phyloP scores from a whole-genome alignment of 345 rosid species.

The Arabis alpina region DNA sequence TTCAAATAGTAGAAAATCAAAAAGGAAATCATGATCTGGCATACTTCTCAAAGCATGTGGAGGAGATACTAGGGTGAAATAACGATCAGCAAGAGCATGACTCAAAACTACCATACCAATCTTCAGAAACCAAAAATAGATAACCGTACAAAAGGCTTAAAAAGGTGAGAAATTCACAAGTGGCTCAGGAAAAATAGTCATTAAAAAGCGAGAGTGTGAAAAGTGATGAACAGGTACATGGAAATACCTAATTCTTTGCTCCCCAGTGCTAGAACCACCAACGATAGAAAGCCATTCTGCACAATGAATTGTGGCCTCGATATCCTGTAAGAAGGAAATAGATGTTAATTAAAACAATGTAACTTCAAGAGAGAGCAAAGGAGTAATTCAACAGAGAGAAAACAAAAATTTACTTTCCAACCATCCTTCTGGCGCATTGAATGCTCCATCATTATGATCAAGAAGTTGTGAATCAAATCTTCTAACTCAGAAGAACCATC shows the following conservation, averaged over 20 bases:
- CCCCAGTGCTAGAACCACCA: slow-evolving; percentile 99
- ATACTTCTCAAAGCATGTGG: slow-evolving; percentile 23
- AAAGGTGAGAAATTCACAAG: slow-evolving; percentile 17
- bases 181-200: slow-evolving; percentile 14
- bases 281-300: slow-evolving; percentile 99
- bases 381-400: slow-evolving; percentile 8
- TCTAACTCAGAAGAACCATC: slow-evolving; percentile 76
- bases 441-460: slow-evolving; percentile 92
- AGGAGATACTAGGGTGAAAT: slow-evolving; percentile 23
- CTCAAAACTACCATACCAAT: slow-evolving; percentile 24
- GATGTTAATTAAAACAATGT: slow-evolving; percentile 32
- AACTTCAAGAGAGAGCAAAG: slow-evolving; percentile 22
- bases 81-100: slow-evolving; percentile 30
- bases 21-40: background rate
- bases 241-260: slow-evolving; percentile 82
- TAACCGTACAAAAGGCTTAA: slow-evolving; percentile 18
- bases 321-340: slow-evolving; percentile 68
- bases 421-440: slow-evolving; percentile 99
- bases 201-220: slow-evolving; percentile 13
- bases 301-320: slow-evolving; percentile 99
- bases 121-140: slow-evolving; percentile 26
- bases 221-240: slow-evolving; percentile 18
- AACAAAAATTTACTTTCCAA: slow-evolving; percentile 73
- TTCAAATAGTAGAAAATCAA: slow-evolving; percentile 45
- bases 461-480: slow-evolving; percentile 89